Base-by-base conservation (phyloP, 2,329 filamentous ascomycete species). In the Neofusicoccum parvum region DNA sequence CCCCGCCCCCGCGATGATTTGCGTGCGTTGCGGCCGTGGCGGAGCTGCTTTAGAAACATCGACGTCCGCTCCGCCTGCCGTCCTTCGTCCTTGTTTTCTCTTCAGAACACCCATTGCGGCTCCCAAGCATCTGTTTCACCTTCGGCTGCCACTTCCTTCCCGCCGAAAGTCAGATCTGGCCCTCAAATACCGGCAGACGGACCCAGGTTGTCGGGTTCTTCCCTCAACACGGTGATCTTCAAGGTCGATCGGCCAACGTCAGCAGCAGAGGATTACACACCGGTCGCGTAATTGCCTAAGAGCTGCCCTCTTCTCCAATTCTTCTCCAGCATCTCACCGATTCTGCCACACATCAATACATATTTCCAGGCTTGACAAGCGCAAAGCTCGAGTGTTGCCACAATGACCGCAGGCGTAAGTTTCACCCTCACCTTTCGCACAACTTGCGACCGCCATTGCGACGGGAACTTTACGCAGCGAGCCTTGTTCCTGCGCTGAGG, bases 1-100 rank as follows among this genome's bases (percentile, higher is more conserved):
- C 41, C 56, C 23, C 41, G 32, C 56, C 56, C 43, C 56, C 56
- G 32, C 56, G 41, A 46, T 59, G 41, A 48, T 34, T 46, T 48
- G 15, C 56, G 41, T 48, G 41, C 14, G 37, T 36, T 20, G 10
- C 56, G 27, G 23, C 23, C 27, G 56, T 59, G 56, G 56, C 56
- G 45, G 20, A 34, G 39, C n/a, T 12, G 37, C 27, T 15, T n/a
- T 45, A 36, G 41, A 15, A 12, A 51, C 49, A 51, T 36, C 10
- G 4, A n/a, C 1, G 14, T 39, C 7, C 11, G 6, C 14, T 41
- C 14, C 15, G 14, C 5, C 11, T 32, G 36, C 20, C 37, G 2
- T 34, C 6, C 9, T 17, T 46, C 53, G 15, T 23, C 5, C 20
- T 37, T 2, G 2, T 1, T 41, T 41, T 41, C 11, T 39, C 43